Base-by-base conservation (phyloP, 192 early-diverging fungal genomes). In the Entomortierella chlamydospora region DNA sequence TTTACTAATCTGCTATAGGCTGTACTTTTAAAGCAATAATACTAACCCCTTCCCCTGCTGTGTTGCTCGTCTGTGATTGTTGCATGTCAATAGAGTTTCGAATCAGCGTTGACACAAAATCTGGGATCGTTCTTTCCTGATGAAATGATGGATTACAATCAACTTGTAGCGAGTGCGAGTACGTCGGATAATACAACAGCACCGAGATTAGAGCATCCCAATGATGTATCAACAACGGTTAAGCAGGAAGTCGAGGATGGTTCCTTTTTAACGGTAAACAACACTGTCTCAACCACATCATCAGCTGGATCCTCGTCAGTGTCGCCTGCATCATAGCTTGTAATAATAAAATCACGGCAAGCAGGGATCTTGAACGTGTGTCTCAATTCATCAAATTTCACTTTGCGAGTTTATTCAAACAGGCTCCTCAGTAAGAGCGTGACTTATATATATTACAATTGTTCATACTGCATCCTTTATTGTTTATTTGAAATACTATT, bases 81-180 rank as follows among this genome's bases (percentile, higher is more conserved):
- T n/a, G 12, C 18, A 15, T 23, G 1, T 5, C 30, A 62, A 64
- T 51, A 79, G 74, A 79, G 66, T 42, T 79, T 79, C 23, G 74
- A 79, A 29, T 53, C 60, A 12, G 67, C 74, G 2, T 43, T 79
- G 57, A 39, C 62, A 54, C 68, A 79, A 26, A 69, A 79, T 39
- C 31, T 79, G 54, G 74, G 62, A 37, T 55, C 54, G 8, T 20
- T 56, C 2, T 79, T 79, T 31, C 67, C 74, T 4, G 74, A 79
- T n/a, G 74, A 79, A 53, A 65, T 70, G 67, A 57, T 31, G 22
- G 68, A 65, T 6, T 79, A 79, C n/a, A 31, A 64, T 17, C 29
- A 53, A 15, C 50, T 65, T 17, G 4, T 47, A 20, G 45, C 12
- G 20, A 47, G 45, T 47, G 20, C 20, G 15, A 15, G 15, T 20